Evolutionary conservation across 2,329 filamentous ascomycete genomes (phyloP), one percentile per base, ranked within the genome.

Genomic region (Colletotrichum paranaense): DNA sequence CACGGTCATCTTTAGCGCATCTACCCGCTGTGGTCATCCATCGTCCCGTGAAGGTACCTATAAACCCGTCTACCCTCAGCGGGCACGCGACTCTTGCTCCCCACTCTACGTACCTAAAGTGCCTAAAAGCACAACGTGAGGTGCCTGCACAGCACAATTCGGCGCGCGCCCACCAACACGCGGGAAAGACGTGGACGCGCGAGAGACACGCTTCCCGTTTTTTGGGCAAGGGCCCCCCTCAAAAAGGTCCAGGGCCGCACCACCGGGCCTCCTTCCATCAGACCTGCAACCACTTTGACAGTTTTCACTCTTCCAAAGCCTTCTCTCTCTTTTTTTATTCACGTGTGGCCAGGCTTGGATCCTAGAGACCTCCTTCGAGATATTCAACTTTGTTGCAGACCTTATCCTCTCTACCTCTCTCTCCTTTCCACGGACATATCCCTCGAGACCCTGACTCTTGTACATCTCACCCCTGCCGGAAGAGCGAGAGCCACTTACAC

Each of bases 171-270:
- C 38, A 24, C n/a, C 24, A 53, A 53, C 52, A 67, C 53, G 64
- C 64, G 64, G 64, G 64, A 58, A n/a, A 32, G 63, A 67, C 63
- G 62, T 63, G 46, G 28, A 63, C 62, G 62, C 62, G 62, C 46
- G 62, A 57, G 49, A 65, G 62, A 65, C 62, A 65, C 62, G 62
- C 62, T 65, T 64, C 62, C 46, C 14, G 53, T 64, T 64, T 64
- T 53, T 42, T 49, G 42, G 68, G 65, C 60, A 68, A 68, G 69
- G 65, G 38, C 58, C 66, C 42, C 42, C 73, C 76, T 78, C 76
- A 78, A 78, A 80, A 80, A 80, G 77, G 77, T 63, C 71, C 78
- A 73, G 74, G 76, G 75, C 75, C 78, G 75, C 62, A 75, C 76
- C 72, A 73, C 73, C 55, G 74, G 79, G 74, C 75, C 76, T 76